A percentile compares a stretch with the other conserved stretches of the same genome.
Conservation (phyloP, 1,139 yeast species). For the Debaryomyces nepalensis region DNA sequence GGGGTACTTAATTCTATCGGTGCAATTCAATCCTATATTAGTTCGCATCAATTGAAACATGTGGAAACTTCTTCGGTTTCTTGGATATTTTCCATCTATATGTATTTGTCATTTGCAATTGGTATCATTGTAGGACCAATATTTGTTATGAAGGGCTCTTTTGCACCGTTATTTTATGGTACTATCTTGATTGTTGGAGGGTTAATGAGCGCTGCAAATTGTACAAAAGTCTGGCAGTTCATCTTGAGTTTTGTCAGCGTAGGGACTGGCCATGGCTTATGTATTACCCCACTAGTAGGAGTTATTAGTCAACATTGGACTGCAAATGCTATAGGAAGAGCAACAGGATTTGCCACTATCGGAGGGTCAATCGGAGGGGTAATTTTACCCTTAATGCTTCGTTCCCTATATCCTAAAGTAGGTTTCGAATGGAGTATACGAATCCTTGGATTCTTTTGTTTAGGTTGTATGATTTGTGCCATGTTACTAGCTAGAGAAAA, state of each 20-base stretch:
- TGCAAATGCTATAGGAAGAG: constrained; percentile 36
- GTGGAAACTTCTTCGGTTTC: constrained; percentile 27
- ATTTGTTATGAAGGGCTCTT: constrained; percentile 40
- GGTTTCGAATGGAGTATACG: constrained; percentile 45
- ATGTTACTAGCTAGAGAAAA: constrained; percentile 16
- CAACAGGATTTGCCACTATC: constrained; percentile 42
- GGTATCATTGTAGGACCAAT: constrained; percentile 43
- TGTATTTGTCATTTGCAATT: constrained; percentile 35
- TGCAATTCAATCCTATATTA: constrained; percentile 40
- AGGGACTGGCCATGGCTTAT: constrained; percentile 40
- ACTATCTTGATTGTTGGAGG: constrained; percentile 35
- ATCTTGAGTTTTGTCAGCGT: constrained; percentile 39
- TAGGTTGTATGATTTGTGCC: constrained; percentile 30
- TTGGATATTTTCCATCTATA: constrained; percentile 45
- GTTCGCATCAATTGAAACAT: constrained; percentile 35
- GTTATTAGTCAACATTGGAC: constrained; percentile 46
- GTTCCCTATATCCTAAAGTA: constrained; percentile 32
- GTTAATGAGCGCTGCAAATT: constrained; percentile 38
- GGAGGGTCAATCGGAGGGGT: constrained; percentile 49
- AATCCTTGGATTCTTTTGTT: constrained; percentile 37
- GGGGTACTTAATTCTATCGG: constrained; percentile 43
- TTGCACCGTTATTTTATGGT: constrained; percentile 31
- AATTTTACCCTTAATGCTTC: constrained; percentile 38
- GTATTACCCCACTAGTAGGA: constrained; percentile 43
- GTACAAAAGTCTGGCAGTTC: constrained; percentile 38